Base-by-base conservation (phyloP, 768 basidiomycete species). In the Rhodotorula taiwanensis region DNA sequence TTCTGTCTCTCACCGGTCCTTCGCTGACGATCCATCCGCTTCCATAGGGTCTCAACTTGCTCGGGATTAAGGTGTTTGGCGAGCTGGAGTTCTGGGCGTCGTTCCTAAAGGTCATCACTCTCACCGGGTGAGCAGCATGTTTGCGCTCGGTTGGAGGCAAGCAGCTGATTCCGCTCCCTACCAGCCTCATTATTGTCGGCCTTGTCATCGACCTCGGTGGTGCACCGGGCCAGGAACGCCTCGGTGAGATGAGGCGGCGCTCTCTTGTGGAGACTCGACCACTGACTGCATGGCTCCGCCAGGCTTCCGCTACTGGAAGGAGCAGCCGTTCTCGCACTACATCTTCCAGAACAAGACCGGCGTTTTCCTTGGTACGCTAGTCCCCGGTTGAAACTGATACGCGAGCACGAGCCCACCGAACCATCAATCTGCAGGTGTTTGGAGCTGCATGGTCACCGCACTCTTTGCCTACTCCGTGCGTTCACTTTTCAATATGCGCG, bases 191-290 rank as follows among this genome's bases (percentile, higher is more conserved):
- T 69, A 75, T 83, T 47, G 76, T 79, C 21, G 81, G 81, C 5
- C 76, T 83, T 56, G 67, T 83, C n/a, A 78, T 82, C 62, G 80
- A 83, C 67, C 77, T 83, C 8, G 84, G 84, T 43, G 84, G 83
- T 43, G 82, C 79, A 0, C 81, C 84, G 11, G 76, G 76, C 16
- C 79, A 80, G 45, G 82, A 83, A 60, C 79, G 83, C 30, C 75
- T 82, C 58, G 83, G n/a, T n/a, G n/a, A n/a, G n/a, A n/a, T n/a
- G n/a, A n/a, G n/a, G n/a, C n/a, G n/a, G n/a, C n/a, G n/a, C n/a
- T n/a, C n/a, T n/a, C n/a, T n/a, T n/a, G n/a, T n/a, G n/a, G n/a
- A n/a, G n/a, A n/a, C n/a, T n/a, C n/a, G n/a, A n/a, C n/a, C n/a
- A n/a, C n/a, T n/a, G n/a, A n/a, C n/a, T n/a, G n/a, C n/a, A n/a